These are phyloP conservation scores for Didymella exigua DNA, from an alignment of 2,329 filamentous ascomycete genomes.

Conservation along the genomic window DNA sequence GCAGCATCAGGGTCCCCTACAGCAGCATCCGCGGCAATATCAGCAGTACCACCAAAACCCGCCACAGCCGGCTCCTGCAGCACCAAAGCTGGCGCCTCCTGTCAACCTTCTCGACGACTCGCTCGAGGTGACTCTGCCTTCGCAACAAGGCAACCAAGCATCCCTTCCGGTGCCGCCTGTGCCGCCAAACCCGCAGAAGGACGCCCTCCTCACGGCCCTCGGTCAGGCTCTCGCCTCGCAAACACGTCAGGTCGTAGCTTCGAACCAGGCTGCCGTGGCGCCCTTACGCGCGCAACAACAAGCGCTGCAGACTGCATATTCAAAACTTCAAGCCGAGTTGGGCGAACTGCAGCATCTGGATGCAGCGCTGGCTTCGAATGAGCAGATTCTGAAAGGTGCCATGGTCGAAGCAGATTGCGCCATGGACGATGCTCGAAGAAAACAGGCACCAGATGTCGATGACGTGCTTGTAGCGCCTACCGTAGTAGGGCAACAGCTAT, in stretches of 20 bases:
- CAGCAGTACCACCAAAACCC: constrained; percentile 26
- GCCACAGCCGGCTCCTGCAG: constrained; percentile 26
- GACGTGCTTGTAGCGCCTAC: constrained; percentile 92
- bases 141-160: constrained; percentile 52
- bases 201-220: constrained; percentile 79
- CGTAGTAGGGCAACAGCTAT: constrained; percentile 90
- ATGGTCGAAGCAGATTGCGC: constrained; percentile 79
- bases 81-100: constrained; percentile 32
- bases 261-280: constrained; percentile 75
- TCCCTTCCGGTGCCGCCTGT: constrained; percentile 77
- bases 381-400: constrained; percentile 75
- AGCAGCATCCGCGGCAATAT: no score
- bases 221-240: constrained; percentile 71
- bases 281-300: constrained; percentile 78
- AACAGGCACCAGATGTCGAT: constrained; percentile 78
- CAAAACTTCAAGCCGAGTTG: constrained; percentile 75
- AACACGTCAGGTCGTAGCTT: constrained; percentile 70
- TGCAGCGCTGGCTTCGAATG: constrained; percentile 74
- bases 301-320: constrained; percentile 74
- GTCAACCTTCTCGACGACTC: constrained; percentile 67
- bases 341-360: constrained; percentile 73
- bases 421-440: constrained; percentile 72
- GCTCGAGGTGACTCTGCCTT: constrained; percentile 64
- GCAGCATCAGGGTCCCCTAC: constrained; percentile 24
- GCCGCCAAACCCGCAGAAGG: constrained; percentile 94